Conservation (phyloP, 2,329 filamentous ascomycete species). For the Botrytis deweyae region DNA sequence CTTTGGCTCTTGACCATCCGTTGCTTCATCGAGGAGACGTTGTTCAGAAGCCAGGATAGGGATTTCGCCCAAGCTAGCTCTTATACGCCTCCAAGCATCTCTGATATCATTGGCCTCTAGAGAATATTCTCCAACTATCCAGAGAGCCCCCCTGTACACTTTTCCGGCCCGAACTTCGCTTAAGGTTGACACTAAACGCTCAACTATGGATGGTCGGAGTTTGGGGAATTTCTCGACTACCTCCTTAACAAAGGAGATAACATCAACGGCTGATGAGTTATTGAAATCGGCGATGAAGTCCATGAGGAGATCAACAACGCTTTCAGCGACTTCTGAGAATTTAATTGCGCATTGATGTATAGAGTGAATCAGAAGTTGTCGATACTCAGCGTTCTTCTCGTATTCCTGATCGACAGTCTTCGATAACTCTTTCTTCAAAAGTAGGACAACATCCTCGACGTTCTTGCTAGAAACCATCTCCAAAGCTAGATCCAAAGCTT, state of each 20-base stretch:
- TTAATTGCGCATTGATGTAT: conserved; percentile 99
- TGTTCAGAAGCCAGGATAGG: conserved; percentile 96
- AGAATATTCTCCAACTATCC: conserved; percentile 98
- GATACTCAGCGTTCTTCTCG: conserved; percentile 96
- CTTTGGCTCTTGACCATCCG: conserved; percentile 65
- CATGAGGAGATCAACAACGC: conserved; percentile 95
- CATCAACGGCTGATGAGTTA: conserved; percentile 92
- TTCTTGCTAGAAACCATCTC: conserved; percentile 99
- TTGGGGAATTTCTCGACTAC: conserved; percentile 97
- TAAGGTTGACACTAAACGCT: conserved; percentile 83
- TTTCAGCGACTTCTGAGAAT: conserved; percentile 96
- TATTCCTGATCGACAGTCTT: conserved; percentile 99
- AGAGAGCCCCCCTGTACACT: conserved; percentile 93
- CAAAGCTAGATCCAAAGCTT: conserved; percentile 84
- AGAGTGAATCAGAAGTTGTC: conserved; percentile 90
- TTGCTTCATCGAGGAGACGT: conserved; percentile 79
- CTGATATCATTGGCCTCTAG: conserved; percentile 90
- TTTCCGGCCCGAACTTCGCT: conserved; percentile 94
- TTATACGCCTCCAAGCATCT: conserved; percentile 95
- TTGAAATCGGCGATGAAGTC: conserved; percentile 99
- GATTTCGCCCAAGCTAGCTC: conserved; percentile 91
- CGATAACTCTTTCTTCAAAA: conserved; percentile 94
- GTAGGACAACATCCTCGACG: conserved; percentile 92
- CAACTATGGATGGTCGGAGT: conserved; percentile 81
- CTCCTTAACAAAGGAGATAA: conserved; percentile 98